phyloP scores from a whole-genome alignment of 2,329 filamentous ascomycete species.

The Whalleya microplaca region DNA sequence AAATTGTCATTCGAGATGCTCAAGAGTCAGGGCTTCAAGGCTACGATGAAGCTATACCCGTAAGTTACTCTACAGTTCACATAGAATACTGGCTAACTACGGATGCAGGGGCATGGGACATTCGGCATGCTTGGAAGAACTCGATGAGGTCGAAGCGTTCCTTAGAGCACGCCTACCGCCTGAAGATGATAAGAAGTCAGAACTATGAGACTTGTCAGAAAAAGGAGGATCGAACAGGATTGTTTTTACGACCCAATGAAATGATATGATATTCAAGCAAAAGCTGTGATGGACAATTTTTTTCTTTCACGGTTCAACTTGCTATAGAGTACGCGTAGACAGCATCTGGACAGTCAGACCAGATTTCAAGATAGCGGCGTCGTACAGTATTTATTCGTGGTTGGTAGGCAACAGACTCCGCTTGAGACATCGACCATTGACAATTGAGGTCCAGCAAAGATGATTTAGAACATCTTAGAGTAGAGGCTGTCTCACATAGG shows the following conservation, averaged over 20 bases:
- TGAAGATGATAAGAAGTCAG: slow-evolving; percentile 44
- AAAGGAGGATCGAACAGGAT: neutral
- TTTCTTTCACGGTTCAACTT: neutral
- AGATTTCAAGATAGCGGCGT: neutral
- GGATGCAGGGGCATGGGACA: slow-evolving; percentile 69
- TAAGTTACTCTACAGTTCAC: slow-evolving; percentile 47
- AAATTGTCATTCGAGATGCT: slow-evolving; percentile 68
- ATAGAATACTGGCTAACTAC: slow-evolving; percentile 1
- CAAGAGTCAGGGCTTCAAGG: slow-evolving; percentile 70
- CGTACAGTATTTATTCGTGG: neutral
- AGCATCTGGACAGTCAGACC: neutral
- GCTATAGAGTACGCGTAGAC: neutral
- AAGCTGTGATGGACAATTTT: neutral
- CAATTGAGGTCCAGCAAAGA: neutral
- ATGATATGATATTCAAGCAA: neutral
- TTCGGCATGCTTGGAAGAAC: slow-evolving; percentile 75
- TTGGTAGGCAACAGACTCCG: neutral
- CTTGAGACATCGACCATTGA: no score
- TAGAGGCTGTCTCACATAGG: no score
- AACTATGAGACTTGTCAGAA: slow-evolving; percentile 33
- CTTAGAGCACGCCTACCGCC: slow-evolving; percentile 51
- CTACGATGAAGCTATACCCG: slow-evolving; percentile 77
- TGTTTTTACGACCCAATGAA: neutral
- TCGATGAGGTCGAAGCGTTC: slow-evolving; percentile 76
- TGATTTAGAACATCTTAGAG: neutral